phyloP scores from a whole-genome alignment of 2,329 filamentous ascomycete genomes.

The Aspergillus japonicus region DNA sequence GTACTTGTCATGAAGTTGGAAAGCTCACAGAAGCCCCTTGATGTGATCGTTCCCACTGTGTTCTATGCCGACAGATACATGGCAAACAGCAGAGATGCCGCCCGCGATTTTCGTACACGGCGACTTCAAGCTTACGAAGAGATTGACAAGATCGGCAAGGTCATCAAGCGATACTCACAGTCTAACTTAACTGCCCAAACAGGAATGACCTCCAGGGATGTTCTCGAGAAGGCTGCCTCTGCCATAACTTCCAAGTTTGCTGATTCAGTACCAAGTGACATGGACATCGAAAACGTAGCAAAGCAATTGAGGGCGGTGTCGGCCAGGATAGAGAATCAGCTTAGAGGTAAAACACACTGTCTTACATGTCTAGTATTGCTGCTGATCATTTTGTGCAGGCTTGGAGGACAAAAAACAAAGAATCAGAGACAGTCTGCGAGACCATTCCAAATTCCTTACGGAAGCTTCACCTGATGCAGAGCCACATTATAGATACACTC shows the following conservation, averaged over 20 bases:
- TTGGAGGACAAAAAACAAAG: slow-evolving; percentile 45
- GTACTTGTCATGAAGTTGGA: slow-evolving; percentile 54
- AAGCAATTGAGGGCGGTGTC: slow-evolving; percentile 38
- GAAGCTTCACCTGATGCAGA: slow-evolving; percentile 41
- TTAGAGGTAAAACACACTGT: slow-evolving; percentile 34
- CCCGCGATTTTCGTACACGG: slow-evolving; percentile 47
- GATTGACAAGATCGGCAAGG: slow-evolving; percentile 31
- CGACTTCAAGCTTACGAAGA: slow-evolving; percentile 36
- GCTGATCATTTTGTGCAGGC: slow-evolving; percentile 31
- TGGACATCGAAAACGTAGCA: slow-evolving; percentile 30
- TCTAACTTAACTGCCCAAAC: slow-evolving; percentile 19
- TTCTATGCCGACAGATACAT: slow-evolving; percentile 63
- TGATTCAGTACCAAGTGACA: slow-evolving; percentile 21
- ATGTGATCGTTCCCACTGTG: slow-evolving; percentile 53
- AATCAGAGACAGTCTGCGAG: slow-evolving; percentile 42
- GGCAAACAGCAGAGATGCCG: slow-evolving; percentile 48
- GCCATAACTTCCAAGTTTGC: slow-evolving; percentile 29
- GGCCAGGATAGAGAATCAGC: slow-evolving; percentile 42
- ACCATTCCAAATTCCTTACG: slow-evolving; percentile 49
- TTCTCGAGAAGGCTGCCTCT: slow-evolving; percentile 38
- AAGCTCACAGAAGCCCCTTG: slow-evolving; percentile 37
- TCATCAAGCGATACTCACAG: slow-evolving; percentile 32
- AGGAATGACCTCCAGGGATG: slow-evolving; percentile 28
- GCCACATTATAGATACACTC: slow-evolving; percentile 52
- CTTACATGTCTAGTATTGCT: background rate